phyloP scores from a whole-genome alignment of 129 eudicot genomes.

The Gnaphalium uliginosum region DNA sequence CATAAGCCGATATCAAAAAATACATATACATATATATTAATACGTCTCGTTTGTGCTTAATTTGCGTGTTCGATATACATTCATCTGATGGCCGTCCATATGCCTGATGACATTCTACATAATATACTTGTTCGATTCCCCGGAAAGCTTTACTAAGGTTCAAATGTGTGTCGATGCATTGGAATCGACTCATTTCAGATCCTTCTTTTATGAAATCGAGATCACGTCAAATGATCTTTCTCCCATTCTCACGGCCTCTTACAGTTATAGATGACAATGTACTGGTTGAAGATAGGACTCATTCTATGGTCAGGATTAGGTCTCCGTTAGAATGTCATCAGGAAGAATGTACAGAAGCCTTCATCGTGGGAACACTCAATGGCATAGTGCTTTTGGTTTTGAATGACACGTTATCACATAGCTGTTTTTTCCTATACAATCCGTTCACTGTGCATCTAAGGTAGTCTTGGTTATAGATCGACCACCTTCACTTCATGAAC shows the following conservation, averaged over 20 bases:
- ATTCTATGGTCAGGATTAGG: neutral
- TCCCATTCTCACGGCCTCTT: neutral
- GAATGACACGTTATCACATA: too few species aligned
- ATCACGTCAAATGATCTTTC: conserved; percentile 14
- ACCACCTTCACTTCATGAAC: too few species aligned
- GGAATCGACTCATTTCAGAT: conserved; percentile 4
- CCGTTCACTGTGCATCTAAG: too few species aligned
- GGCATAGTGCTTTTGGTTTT: too few species aligned
- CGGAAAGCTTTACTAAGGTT: neutral
- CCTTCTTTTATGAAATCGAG: conserved; percentile 1
- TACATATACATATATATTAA: neutral
- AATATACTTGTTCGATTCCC: neutral
- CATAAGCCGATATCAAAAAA: too few species aligned
- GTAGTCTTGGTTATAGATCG: too few species aligned
- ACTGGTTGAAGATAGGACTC: neutral
- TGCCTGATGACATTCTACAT: neutral
- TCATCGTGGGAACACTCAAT: too few species aligned
- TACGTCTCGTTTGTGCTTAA: neutral
- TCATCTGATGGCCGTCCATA: conserved; percentile 8
- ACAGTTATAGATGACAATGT: conserved; percentile 2
- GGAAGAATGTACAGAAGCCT: too few species aligned
- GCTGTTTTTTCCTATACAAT: too few species aligned
- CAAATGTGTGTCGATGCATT: neutral
- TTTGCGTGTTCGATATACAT: neutral
- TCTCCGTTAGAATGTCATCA: neutral